Percentiles rank a stretch among this genome's conserved stretches.
Conservation (phyloP, 352 stramenopile species). For the Thalassiosira sp. region DNA sequence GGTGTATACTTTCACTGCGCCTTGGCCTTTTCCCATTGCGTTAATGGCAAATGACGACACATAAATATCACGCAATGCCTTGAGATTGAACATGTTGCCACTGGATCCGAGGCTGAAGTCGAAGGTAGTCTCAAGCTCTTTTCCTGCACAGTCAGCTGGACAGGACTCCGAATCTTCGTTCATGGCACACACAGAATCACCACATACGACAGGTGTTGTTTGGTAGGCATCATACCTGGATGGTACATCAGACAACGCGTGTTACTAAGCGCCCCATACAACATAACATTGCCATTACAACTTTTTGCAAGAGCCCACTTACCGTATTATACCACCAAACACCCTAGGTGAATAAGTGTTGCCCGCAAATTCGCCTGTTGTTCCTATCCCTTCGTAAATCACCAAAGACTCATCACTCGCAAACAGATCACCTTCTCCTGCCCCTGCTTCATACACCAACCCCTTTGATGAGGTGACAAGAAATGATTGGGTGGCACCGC, state of each 20-base stretch:
- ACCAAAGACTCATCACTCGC: neutral
- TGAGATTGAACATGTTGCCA: conserved; percentile 36
- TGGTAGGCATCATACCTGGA: conserved; percentile 1
- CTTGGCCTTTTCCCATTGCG: conserved; percentile 7
- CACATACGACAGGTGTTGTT: conserved; percentile 3
- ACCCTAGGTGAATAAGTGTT: neutral
- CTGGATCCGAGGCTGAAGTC: conserved; percentile 19
- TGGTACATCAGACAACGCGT: no score
- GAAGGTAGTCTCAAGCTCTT: conserved; percentile 21
- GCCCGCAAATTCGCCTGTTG: neutral
- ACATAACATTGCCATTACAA: no score
- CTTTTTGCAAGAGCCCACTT: no score
- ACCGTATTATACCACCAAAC: neutral
- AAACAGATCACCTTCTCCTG: neutral
- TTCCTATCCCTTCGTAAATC: neutral
- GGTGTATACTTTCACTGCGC: conserved; percentile 36
- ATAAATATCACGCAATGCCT: conserved; percentile 26
- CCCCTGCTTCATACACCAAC: neutral
- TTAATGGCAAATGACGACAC: conserved; percentile 27
- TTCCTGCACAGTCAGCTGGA: conserved; percentile 19
- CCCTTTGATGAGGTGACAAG: conserved; percentile 5
- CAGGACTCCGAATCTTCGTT: conserved; percentile 16
- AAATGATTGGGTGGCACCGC: conserved; percentile 21
- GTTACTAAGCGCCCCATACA: no score
- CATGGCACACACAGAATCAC: conserved; percentile 22